Conservation (phyloP, 345 rosid species). For the Psidium friedrichsthalianum region DNA sequence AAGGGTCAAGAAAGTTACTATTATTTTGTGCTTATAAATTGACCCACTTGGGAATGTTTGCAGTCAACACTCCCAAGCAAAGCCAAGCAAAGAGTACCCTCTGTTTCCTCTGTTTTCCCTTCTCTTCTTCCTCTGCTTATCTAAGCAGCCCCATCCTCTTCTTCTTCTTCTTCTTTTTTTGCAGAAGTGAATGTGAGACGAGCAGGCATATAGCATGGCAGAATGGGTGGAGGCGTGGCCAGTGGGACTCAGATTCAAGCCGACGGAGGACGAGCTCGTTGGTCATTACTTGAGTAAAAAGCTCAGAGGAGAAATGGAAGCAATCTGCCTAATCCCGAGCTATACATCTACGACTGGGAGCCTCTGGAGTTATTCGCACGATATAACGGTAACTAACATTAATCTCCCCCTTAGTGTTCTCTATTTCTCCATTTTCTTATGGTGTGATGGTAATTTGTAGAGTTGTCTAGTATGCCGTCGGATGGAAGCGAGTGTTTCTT, state of each 20-base stretch:
- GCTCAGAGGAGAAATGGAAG: background rate
- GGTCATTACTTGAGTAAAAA: background rate
- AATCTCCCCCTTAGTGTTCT: background rate
- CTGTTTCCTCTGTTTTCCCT: background rate
- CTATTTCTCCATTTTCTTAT: background rate
- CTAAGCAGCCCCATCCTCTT: background rate
- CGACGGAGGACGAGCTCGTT: background rate
- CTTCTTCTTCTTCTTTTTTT: no score
- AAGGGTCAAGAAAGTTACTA: background rate
- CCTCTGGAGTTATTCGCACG: background rate
- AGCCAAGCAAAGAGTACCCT: background rate
- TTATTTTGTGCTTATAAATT: background rate
- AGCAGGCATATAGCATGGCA: background rate
- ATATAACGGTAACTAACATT: background rate
- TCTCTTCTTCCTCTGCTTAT: background rate
- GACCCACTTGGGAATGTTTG: background rate
- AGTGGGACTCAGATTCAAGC: background rate
- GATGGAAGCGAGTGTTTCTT: background rate
- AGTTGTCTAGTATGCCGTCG: background rate
- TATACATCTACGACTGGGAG: background rate
- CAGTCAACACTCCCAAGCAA: background rate
- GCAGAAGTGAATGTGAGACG: background rate
- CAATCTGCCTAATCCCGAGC: background rate
- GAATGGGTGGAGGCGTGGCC: background rate
- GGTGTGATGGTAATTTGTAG: background rate